phyloP scores from a whole-genome alignment of 176 grass and related monocot species.

The Cenchrus purpureus region DNA sequence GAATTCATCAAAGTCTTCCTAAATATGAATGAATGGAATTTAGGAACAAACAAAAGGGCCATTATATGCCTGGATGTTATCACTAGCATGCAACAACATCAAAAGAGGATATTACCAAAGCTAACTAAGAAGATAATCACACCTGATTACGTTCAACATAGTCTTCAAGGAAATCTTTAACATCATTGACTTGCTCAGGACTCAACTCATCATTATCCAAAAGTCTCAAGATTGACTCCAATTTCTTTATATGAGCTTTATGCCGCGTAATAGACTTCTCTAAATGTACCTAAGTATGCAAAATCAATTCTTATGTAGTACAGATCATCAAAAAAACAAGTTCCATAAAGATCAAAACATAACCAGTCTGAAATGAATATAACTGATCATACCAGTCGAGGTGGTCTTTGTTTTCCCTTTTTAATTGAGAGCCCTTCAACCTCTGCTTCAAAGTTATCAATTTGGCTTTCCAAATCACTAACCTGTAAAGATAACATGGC shows the following conservation, averaged over 20 bases:
- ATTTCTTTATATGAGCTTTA: slow-evolving; percentile 97
- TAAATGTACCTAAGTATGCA: slow-evolving; percentile 80
- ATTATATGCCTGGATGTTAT: slow-evolving; percentile 2
- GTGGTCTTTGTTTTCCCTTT: slow-evolving; percentile 90
- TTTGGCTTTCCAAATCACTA: slow-evolving; percentile 93
- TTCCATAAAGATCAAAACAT: slow-evolving; percentile 31
- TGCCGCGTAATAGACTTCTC: slow-evolving; percentile 91
- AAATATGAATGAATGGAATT: slow-evolving; percentile 40
- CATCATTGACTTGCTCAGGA: slow-evolving; percentile 98
- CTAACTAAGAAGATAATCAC: slow-evolving; percentile 21
- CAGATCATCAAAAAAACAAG: slow-evolving; percentile 23
- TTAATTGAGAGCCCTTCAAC: slow-evolving; percentile 97
- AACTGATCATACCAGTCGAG: slow-evolving; percentile 74
- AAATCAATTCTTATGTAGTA: slow-evolving; percentile 34
- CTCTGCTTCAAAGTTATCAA: slow-evolving; percentile 98
- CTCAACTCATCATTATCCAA: slow-evolving; percentile 98
- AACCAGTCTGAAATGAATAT: slow-evolving; percentile 27
- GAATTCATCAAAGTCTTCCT: slow-evolving; percentile 99
- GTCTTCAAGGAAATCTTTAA: slow-evolving; percentile 97
- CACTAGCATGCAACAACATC: slow-evolving; percentile 13
- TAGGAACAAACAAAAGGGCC: slow-evolving; percentile 24
- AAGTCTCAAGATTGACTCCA: slow-evolving; percentile 96
- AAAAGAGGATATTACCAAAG: slow-evolving; percentile 30
- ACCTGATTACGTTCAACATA: slow-evolving; percentile 99
- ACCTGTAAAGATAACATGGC: slow-evolving; percentile 57